Evolutionary conservation across 2,329 filamentous ascomycete genomes (phyloP).

Genomic region (Talaromyces sp.): DNA sequence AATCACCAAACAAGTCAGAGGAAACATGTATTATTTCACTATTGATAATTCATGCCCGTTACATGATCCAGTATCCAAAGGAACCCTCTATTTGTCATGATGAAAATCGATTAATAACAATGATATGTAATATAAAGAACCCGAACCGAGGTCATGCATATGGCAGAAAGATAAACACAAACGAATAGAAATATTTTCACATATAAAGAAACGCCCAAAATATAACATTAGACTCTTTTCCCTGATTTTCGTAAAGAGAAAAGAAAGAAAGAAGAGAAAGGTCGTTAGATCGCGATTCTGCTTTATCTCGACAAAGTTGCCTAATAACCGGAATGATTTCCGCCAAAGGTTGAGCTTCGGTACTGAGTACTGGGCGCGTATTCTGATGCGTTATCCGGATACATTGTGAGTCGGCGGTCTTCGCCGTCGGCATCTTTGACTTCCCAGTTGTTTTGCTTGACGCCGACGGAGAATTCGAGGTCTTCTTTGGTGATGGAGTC

Average conservation of each 20-base stretch:
- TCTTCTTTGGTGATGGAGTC: conserved; percentile 98
- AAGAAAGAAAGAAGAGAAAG: neutral
- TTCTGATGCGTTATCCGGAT: conserved; percentile 52
- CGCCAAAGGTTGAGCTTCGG: conserved; percentile 31
- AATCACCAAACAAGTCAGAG: neutral
- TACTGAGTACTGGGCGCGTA: conserved; percentile 41
- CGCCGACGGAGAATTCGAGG: conserved; percentile 94
- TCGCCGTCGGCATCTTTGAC: conserved; percentile 88
- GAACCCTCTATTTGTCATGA: neutral
- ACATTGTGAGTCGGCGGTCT: conserved; percentile 67
- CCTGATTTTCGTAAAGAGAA: too few relatives aligned
- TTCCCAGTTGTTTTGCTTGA: conserved; percentile 96
- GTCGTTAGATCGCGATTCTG: neutral
- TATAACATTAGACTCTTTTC: neutral
- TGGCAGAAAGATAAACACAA: neutral
- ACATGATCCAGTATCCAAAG: neutral
- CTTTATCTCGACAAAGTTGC: neutral
- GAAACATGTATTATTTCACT: neutral
- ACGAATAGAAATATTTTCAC: neutral
- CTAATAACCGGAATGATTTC: conserved; percentile 19
- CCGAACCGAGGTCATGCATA: neutral
- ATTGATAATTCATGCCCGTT: neutral
- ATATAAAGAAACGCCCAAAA: neutral
- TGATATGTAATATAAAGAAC: neutral
- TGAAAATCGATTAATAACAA: neutral